Evolutionary conservation across 2,329 filamentous ascomycete genomes (phyloP).

Genomic region (Claviceps sp.): DNA sequence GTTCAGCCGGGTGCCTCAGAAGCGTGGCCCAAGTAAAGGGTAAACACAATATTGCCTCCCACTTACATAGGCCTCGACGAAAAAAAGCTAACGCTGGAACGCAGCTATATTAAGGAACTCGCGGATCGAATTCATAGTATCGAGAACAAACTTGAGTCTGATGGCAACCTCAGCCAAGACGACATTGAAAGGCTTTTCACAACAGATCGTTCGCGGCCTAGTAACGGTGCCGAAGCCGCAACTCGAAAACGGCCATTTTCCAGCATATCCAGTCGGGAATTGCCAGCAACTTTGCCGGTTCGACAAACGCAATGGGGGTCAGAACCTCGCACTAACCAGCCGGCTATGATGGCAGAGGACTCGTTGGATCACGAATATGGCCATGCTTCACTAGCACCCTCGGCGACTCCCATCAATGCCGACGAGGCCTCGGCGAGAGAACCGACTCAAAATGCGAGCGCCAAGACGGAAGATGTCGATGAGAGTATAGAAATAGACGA

Average conservation of each 20-base stretch:
- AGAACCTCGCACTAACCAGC: conserved; percentile 31
- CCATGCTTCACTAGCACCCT: conserved; percentile 32
- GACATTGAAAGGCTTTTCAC: conserved; percentile 31
- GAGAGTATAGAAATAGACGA: conserved; percentile 23
- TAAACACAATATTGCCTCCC: conserved; percentile 18
- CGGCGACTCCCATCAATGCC: conserved; percentile 26
- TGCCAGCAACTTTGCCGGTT: conserved; percentile 25
- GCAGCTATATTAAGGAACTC: conserved; percentile 79
- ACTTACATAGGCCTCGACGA: neutral
- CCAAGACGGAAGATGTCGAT: conserved; percentile 14
- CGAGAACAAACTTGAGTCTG: conserved; percentile 58
- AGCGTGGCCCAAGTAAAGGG: conserved; percentile 81
- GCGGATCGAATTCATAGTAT: conserved; percentile 73
- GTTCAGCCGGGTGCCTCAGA: conserved; percentile 80
- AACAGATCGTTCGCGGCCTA: conserved; percentile 19
- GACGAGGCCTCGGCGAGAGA: conserved; percentile 24
- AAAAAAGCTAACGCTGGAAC: conserved; percentile 5
- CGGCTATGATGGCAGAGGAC: conserved; percentile 24
- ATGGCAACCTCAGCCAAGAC: conserved; percentile 29
- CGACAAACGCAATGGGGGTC: conserved; percentile 34
- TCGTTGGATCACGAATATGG: conserved; percentile 20
- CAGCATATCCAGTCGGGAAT: conserved; percentile 30
- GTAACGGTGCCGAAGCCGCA: conserved; percentile 16
- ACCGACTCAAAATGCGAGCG: conserved; percentile 21
- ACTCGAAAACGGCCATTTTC: conserved; percentile 35